These are phyloP conservation scores for Arctium lappa DNA, from an alignment of 129 eudicot species.

Conservation along the genomic window DNA sequence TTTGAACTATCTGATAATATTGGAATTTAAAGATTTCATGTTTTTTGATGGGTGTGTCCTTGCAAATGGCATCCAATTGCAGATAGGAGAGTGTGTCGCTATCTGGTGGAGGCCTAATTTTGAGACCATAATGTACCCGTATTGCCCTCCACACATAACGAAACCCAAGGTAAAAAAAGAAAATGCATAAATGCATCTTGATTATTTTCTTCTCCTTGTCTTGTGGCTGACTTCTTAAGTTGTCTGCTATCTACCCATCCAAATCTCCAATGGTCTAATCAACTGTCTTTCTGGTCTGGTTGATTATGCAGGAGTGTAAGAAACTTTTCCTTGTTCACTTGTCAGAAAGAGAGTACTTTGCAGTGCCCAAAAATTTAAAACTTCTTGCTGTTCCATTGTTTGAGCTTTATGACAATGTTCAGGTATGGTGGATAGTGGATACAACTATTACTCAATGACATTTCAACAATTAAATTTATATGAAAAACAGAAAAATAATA, in stretches of 20 bases:
- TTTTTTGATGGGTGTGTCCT: not conserved
- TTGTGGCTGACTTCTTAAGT: not conserved
- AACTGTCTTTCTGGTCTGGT: not conserved
- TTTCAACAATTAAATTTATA: not conserved
- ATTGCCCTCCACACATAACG: constrained; percentile 89
- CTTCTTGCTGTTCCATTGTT: constrained; percentile 70
- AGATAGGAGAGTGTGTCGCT: constrained; percentile 95
- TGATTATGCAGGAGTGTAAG: constrained; percentile 70
- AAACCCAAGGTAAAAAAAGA: constrained; percentile 60
- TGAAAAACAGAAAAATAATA: not conserved
- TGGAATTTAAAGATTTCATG: not conserved
- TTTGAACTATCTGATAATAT: not conserved
- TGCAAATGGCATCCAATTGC: constrained; percentile 20
- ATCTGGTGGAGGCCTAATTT: constrained; percentile 93
- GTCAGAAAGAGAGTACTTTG: constrained; percentile 66
- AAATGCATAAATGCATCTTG: not conserved
- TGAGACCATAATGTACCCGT: constrained; percentile 76
- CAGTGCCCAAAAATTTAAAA: constrained; percentile 78
- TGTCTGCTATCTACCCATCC: not conserved
- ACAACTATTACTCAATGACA: constrained; percentile 2
- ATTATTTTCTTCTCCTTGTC: not conserved
- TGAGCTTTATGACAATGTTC: constrained; percentile 70
- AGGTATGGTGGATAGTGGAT: constrained; percentile 45
- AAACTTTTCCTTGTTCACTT: constrained; percentile 81
- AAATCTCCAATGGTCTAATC: not conserved